A percentile compares a stretch with the other conserved stretches of the same genome.
phyloP scores from a whole-genome alignment of 2,329 filamentous ascomycete genomes.

The Colletotrichum aenigma region DNA sequence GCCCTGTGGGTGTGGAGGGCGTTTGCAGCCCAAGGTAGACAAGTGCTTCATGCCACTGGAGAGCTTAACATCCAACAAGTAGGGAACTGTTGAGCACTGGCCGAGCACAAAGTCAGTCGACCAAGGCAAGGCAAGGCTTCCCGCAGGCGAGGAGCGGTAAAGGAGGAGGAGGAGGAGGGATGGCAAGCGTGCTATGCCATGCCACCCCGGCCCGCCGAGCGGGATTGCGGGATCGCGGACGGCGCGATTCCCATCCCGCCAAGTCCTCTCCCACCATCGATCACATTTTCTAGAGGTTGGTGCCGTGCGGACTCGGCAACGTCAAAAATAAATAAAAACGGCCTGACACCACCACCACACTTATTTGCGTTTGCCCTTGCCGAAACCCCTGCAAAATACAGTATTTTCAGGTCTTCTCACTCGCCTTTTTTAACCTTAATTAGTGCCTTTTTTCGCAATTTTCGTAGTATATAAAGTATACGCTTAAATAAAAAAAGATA shows the following conservation, averaged over 20 bases:
- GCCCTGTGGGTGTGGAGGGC: background rate
- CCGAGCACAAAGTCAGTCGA: too few species aligned
- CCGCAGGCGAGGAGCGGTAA: background rate
- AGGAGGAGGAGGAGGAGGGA: too few species aligned
- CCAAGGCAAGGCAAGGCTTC: background rate
- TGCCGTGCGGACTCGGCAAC: background rate
- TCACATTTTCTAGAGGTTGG: background rate
- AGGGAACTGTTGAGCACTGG: background rate
- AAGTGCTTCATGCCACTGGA: too few species aligned
- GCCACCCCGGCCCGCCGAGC: background rate
- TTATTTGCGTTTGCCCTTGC: too few species aligned
- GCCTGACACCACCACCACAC: background rate
- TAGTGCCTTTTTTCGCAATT: too few species aligned
- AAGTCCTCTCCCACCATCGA: background rate
- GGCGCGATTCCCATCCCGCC: background rate
- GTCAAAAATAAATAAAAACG: background rate
- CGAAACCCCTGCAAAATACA: too few species aligned
- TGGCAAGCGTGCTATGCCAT: background rate
- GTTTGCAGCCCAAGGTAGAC: too few species aligned
- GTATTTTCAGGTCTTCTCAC: too few species aligned
- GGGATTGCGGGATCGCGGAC: background rate
- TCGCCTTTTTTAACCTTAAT: too few species aligned
- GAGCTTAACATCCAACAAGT: too few species aligned
- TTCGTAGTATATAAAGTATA: too few species aligned
- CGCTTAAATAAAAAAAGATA: too few species aligned